These are phyloP conservation scores for Thielaviopsis ethacetica DNA, from an alignment of 2,329 filamentous ascomycete species.

Conservation along the genomic window DNA sequence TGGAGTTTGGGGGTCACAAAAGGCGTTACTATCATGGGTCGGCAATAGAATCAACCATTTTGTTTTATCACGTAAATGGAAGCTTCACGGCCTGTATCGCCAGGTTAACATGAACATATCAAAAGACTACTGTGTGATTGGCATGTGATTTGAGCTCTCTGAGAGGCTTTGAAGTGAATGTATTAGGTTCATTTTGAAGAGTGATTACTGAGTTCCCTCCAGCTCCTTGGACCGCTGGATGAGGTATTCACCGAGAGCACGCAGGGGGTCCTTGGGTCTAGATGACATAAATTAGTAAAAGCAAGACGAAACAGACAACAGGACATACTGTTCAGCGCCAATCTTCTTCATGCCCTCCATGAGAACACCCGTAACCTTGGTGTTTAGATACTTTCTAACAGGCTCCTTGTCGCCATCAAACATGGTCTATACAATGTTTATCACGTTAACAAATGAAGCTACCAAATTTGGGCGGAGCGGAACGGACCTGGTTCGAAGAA, in stretches of 20 bases:
- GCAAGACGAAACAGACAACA: neutral
- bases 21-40: slow-evolving; percentile 1
- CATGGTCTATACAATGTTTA: neutral
- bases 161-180: neutral
- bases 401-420: slow-evolving; percentile 41
- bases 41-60: slow-evolving; percentile 6
- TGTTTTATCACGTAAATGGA: neutral
- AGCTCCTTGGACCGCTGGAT: slow-evolving; percentile 51
- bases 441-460: neutral
- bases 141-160: neutral
- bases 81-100: slow-evolving; percentile 1
- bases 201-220: slow-evolving; percentile 24
- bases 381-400: slow-evolving; percentile 54
- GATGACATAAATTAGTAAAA: neutral
- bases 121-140: neutral
- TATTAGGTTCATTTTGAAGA: neutral
- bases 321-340: slow-evolving; percentile 51
- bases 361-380: slow-evolving; percentile 49
- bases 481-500: slow-evolving; percentile 3
- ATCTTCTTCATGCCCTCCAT: slow-evolving; percentile 61
- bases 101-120: neutral
- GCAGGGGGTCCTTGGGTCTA: slow-evolving; percentile 51
- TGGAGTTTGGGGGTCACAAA: slow-evolving; percentile 1
- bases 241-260: slow-evolving; percentile 53
- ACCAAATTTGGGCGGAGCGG: neutral